Percentiles rank a stretch among this genome's conserved stretches.
These are phyloP conservation scores for Colletotrichum navitas DNA, from an alignment of 2,329 filamentous ascomycete species.

Conservation along the genomic window DNA sequence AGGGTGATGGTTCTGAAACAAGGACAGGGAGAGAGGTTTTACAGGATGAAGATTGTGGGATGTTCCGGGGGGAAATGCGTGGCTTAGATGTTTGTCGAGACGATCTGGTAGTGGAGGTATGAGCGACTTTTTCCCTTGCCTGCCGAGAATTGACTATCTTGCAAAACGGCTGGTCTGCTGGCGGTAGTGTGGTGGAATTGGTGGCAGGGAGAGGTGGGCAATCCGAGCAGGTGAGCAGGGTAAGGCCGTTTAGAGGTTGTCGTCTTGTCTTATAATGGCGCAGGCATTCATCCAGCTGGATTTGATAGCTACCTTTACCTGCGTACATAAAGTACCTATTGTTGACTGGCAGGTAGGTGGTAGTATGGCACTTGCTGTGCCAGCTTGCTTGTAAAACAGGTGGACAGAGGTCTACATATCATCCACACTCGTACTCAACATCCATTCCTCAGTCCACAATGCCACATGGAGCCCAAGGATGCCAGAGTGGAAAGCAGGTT, in stretches of 20 bases:
- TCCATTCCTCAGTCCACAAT: neutral
- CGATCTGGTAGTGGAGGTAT: neutral
- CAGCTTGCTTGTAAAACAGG: too few species aligned
- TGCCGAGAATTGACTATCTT: conserved; percentile 1
- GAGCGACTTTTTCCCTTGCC: conserved; percentile 7
- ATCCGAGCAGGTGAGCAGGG: neutral
- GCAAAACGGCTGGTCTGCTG: neutral
- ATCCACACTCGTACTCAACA: neutral
- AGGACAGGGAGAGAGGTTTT: neutral
- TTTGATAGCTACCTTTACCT: too few species aligned
- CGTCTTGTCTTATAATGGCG: conserved; percentile 21
- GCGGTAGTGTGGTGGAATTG: conserved; percentile 1
- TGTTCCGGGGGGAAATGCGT: neutral
- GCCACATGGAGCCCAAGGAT: conserved; percentile 12
- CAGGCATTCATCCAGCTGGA: too few species aligned
- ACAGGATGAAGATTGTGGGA: conserved; percentile 5
- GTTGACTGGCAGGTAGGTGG: too few species aligned
- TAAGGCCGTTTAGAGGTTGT: conserved; percentile 16
- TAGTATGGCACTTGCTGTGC: neutral
- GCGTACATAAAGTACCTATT: too few species aligned
- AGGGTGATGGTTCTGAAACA: conserved; percentile 40
- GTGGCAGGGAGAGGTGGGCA: conserved; percentile 10
- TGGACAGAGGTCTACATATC: neutral
- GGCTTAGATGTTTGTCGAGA: conserved; percentile 3
- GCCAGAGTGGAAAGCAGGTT: neutral